Base-by-base conservation (phyloP, 1,284 basidiomycete species). In the Cystobasidium sp. region DNA sequence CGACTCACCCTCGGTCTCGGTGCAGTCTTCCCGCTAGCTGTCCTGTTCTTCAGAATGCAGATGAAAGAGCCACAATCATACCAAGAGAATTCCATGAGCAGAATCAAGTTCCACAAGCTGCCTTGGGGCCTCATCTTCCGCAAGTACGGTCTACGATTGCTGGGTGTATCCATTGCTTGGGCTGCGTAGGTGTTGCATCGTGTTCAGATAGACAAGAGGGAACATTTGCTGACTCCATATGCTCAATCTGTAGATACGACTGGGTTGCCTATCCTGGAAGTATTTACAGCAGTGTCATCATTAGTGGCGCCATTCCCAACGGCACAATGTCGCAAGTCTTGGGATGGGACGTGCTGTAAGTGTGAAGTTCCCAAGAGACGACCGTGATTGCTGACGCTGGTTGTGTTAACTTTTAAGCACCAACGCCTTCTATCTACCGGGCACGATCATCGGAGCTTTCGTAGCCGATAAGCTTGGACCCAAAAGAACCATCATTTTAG, bases 1-100 rank as follows among this genome's bases (percentile, higher is more conserved):
- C 90, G 95, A 68, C 82, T 94, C 49, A 91, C 92, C 4, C 87
- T 97, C 41, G 93, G 92, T n/a, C 85, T 97, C 12, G 95, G 94
- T 55, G 84, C 90, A 52, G 82, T 97, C 66, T 93, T 94, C 31
- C 93, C 94, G 5, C 78, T 89, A 7, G 84, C 88, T 1, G 90
- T 96, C 52, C 88, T 96, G 80, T 80, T 94, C 68, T 97, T 94
- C 91, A 92, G 95, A 77, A 80, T 92, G 73, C 87, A 85, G 75
- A 95, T 97, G 91, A 84, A 88, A 43, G 92, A 97, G 78, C 90
- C 93, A 0, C 85, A 85, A 10, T 85, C 88, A 37, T 93, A 86
- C 82, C 88, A 86, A 78, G 88, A 88, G 77, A 86, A 89, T 77
- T 89, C 90, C 0, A 96, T 97, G 90, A 90, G 87, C 75, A 82